phyloP scores from a whole-genome alignment of 306 rosid genomes.

The Elaeagnus macrophylla region DNA sequence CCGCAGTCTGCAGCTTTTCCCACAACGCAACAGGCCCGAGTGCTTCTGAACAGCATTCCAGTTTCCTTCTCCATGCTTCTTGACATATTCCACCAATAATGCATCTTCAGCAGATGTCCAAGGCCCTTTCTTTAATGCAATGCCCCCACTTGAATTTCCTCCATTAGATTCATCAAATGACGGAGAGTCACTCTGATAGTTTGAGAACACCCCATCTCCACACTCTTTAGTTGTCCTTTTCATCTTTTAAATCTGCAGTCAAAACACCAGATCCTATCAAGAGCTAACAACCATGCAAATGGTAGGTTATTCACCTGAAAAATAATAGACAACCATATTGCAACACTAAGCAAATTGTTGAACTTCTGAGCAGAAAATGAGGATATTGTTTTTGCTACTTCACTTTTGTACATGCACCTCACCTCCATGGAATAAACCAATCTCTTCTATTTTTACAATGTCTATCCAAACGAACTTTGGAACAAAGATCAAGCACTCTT shows the following conservation, averaged over 20 bases:
- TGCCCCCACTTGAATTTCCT: constrained; percentile 29
- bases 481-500: no score
- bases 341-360: background rate
- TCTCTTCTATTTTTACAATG: no score
- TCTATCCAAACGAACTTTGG: no score
- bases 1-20: constrained; percentile 93
- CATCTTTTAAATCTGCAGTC: constrained; percentile 38
- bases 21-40: constrained; percentile 81
- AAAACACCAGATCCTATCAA: constrained; percentile 27
- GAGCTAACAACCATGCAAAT: constrained; percentile 20
- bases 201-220: constrained; percentile 43
- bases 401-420: constrained; percentile 7
- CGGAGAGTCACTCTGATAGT: constrained; percentile 37
- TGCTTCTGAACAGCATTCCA: constrained; percentile 99
- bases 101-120: constrained; percentile 92
- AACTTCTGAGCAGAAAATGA: background rate
- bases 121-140: constrained; percentile 81
- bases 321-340: constrained; percentile 1
- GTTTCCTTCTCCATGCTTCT: constrained; percentile 91
- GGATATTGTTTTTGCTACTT: background rate
- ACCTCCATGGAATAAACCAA: background rate
- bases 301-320: constrained; percentile 23
- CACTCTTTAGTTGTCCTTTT: constrained; percentile 37
- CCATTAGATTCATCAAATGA: constrained; percentile 46
- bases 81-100: constrained; percentile 80